Percentiles rank a stretch among this genome's conserved stretches.
Conservation (phyloP, 441 rosid genomes). For the Populus hybrid region DNA sequence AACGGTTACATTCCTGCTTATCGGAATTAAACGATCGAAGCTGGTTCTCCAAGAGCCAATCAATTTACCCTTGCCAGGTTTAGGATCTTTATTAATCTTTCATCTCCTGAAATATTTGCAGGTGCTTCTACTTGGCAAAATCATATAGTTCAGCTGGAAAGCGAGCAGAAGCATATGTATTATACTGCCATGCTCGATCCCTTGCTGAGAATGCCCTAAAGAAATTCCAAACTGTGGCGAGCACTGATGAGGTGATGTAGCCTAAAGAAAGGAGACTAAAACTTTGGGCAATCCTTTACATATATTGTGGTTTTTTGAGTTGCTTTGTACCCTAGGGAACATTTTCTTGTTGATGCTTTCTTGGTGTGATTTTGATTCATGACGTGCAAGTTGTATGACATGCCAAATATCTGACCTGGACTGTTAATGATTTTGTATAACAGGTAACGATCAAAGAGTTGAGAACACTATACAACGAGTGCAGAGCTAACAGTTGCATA, state of each 20-base stretch:
- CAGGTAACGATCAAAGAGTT: conserved; percentile 64
- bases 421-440: not conserved
- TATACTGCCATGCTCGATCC: conserved; percentile 72
- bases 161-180: conserved; percentile 79
- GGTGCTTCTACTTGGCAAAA: conserved; percentile 92
- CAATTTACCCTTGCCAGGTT: not conserved
- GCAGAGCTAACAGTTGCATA: conserved; percentile 85
- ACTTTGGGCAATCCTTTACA: not conserved
- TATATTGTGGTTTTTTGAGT: not conserved
- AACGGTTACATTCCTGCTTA: not conserved
- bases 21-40: not conserved
- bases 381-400: not conserved
- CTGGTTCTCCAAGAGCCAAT: not conserved
- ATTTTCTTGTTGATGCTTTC: not conserved
- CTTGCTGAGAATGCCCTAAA: conserved; percentile 67
- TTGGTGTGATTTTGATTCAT: not conserved
- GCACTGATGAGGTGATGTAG: conserved; percentile 43
- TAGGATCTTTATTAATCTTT: conserved; percentile 9
- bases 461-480: conserved; percentile 55
- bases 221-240: conserved; percentile 39
- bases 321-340: not conserved
- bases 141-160: conserved; percentile 92
- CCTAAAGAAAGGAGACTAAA: not conserved
- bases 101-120: conserved; percentile 29
- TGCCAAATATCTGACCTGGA: not conserved